A percentile compares a stretch with the other conserved stretches of the same genome.
These are phyloP conservation scores for Mortierella alpina DNA, from an alignment of 192 early-diverging fungal genomes.

Conservation along the genomic window DNA sequence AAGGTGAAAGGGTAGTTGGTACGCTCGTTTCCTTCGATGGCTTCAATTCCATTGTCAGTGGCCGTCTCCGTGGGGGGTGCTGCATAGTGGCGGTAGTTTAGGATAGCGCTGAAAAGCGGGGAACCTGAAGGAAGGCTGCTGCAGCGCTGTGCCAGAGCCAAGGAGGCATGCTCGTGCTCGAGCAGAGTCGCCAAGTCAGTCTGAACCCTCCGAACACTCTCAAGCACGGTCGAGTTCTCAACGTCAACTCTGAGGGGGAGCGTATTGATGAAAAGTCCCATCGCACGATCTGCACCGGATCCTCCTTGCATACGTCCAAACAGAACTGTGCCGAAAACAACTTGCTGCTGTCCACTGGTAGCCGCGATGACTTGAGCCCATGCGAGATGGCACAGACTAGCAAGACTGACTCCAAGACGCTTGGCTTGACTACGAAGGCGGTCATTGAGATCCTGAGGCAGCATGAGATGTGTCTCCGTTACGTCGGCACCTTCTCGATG, in stretches of 20 bases:
- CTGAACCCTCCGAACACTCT: not conserved
- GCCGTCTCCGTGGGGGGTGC: not conserved
- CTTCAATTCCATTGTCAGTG: not conserved
- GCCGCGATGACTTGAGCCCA: conserved; percentile 4
- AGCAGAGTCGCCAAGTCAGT: not conserved
- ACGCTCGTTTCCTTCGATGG: not conserved
- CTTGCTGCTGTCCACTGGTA: not conserved
- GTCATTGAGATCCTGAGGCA: not conserved
- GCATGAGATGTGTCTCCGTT: not conserved
- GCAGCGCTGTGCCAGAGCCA: conserved; percentile 10
- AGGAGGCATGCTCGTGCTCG: conserved; percentile 10
- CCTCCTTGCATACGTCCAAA: not conserved
- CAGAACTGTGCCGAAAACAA: conserved; percentile 1
- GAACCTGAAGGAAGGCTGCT: not conserved
- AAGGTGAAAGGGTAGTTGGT: conserved; percentile 16
- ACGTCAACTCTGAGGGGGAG: not conserved
- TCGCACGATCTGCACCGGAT: not conserved
- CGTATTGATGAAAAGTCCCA: not conserved
- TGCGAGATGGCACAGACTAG: too few species aligned
- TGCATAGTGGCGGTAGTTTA: conserved; percentile 4
- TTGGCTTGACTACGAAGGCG: conserved; percentile 1
- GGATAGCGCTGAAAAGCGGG: conserved; percentile 6
- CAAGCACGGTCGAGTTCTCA: not conserved
- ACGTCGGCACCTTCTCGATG: not conserved
- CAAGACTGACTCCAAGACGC: not conserved